These are phyloP conservation scores for Leccinum rimulosum DNA, from an alignment of 768 basidiomycete genomes.

Conservation along the genomic window DNA sequence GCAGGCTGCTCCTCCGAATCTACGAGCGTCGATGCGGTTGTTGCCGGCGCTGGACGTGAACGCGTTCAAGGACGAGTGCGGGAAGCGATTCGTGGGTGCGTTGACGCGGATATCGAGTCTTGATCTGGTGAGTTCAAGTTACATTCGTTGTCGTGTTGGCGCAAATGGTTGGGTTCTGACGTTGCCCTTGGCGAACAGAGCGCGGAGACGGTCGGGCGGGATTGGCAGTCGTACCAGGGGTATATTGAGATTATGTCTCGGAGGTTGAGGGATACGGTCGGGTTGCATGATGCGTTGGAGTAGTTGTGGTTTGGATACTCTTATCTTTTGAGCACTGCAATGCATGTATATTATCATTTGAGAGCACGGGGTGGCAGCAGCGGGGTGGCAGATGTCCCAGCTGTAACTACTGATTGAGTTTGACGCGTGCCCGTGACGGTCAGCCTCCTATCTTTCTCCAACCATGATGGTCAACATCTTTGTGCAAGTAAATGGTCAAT, in stretches of 20 bases:
- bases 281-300: constrained; percentile 44
- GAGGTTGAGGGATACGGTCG: constrained; percentile 62
- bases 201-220: constrained; percentile 44
- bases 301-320: not conserved
- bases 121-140: constrained; percentile 48
- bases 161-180: not conserved
- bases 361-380: too few relatives aligned
- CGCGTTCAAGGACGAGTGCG: constrained; percentile 56
- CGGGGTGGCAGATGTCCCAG: too few relatives aligned
- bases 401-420: too few relatives aligned
- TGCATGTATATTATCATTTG: too few relatives aligned
- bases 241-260: constrained; percentile 79
- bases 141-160: not conserved
- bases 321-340: too few relatives aligned
- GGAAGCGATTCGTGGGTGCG: constrained; percentile 51
- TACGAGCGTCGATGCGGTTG: constrained; percentile 52
- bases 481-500: too few relatives aligned
- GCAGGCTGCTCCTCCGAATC: constrained; percentile 21
- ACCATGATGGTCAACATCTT: not conserved
- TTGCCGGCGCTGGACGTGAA: constrained; percentile 56
- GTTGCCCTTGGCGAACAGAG: constrained; percentile 29
- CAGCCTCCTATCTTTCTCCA: too few relatives aligned
- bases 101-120: constrained; percentile 54
- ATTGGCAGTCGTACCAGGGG: constrained; percentile 61
- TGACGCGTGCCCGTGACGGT: too few relatives aligned